Base-by-base conservation (phyloP, 805 yeast species). In the Lachancea waltii region DNA sequence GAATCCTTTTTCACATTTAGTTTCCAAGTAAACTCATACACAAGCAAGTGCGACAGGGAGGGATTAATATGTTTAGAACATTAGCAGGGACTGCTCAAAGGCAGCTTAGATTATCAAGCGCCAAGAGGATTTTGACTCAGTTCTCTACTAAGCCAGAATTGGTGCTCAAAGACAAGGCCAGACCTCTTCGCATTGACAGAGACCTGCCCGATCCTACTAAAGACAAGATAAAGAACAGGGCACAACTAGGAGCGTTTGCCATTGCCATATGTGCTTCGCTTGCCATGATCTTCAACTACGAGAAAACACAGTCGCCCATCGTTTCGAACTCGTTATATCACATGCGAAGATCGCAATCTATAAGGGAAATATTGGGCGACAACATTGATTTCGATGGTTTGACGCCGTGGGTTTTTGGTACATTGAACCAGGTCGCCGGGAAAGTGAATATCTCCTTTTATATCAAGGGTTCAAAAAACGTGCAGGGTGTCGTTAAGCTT, bases 341-440 rank as follows among this genome's bases (percentile, higher is more conserved):
- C 46, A 64, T 90, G 50, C 75, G 98, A 56, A 71, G 96, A 54
- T 81, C 90, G 1, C 68, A 72, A 7, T 45, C 63, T 30, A 87
- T 87, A 8, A 69, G 76, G 38, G 75, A 73, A 17, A 54, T 64
- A 2, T 64, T 90, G 33, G 97, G 97, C 14, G 75, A 73, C 33
- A 79, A 83, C 51, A 83, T 90, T 46, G 77, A 77, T 26, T 86
- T 81, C 55, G 73, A 76, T 20, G 77, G 80, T 19, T 19, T 58
- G 11, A 63, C 82, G 24, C 97, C 98, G 4, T 92, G 96, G 96
- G 79, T 90, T 42, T 64, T 70, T 41, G 98, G 98, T 9, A 75
- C 77, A 31, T 66, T 92, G 46, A 86, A 89, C 50, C 85, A 92
- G 20, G 86, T 85, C 44, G 71, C 77, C 44, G 96, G 96, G 18